These are phyloP conservation scores for Saposhnikovia divaricata DNA, from an alignment of 129 eudicot species.

Conservation along the genomic window DNA sequence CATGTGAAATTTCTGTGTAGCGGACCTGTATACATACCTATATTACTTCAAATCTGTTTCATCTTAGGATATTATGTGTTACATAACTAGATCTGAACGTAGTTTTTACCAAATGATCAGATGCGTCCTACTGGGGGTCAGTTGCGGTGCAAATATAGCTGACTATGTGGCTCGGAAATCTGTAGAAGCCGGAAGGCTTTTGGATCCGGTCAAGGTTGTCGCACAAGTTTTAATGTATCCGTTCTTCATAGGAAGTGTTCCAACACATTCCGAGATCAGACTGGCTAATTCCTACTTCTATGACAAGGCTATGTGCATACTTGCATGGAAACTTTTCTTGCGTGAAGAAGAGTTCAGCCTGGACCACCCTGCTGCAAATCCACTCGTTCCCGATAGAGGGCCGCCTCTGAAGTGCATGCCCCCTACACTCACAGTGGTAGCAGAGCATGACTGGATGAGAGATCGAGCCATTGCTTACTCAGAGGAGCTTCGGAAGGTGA, in stretches of 20 bases:
- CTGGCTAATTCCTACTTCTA: constrained; percentile 85
- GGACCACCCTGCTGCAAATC: constrained; percentile 97
- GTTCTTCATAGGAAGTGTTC: constrained; percentile 80
- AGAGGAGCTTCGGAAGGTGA: constrained; percentile 62
- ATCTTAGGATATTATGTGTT: not conserved
- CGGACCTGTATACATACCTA: not conserved
- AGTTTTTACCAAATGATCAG: constrained; percentile 27
- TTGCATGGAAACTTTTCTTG: constrained; percentile 80
- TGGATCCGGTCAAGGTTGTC: constrained; percentile 79
- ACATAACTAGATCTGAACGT: not conserved
- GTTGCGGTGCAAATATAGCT: constrained; percentile 91
- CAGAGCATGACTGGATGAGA: constrained; percentile 97
- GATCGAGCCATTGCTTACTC: constrained; percentile 93
- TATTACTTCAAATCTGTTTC: not conserved
- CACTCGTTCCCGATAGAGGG: constrained; percentile 50
- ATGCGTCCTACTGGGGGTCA: constrained; percentile 85
- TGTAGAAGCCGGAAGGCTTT: constrained; percentile 63
- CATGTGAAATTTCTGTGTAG: not conserved
- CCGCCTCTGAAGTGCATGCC: constrained; percentile 87
- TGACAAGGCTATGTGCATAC: constrained; percentile 80
- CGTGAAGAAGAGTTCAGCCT: constrained; percentile 70
- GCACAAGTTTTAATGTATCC: constrained; percentile 96
- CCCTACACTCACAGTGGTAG: constrained; percentile 75
- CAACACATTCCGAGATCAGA: constrained; percentile 83
- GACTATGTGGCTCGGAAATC: constrained; percentile 80